Percentiles rank a stretch among this genome's conserved stretches.
These are phyloP conservation scores for Carex kokanica DNA, from an alignment of 176 grass and related monocot genomes.

Conservation along the genomic window DNA sequence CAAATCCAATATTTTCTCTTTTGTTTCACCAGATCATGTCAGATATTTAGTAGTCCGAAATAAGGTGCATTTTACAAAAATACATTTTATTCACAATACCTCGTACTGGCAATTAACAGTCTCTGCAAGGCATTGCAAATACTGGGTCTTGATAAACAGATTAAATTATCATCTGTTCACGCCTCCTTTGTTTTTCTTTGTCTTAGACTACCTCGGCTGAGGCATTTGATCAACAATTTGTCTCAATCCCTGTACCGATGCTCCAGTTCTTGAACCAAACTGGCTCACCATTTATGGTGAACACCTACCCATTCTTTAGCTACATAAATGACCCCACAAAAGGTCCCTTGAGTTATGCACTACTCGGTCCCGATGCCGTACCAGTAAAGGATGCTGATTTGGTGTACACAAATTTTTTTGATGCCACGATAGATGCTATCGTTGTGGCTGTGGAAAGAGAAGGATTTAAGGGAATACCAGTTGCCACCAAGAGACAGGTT, in stretches of 20 bases:
- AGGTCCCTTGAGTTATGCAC: constrained; percentile 45
- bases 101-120: constrained; percentile 59
- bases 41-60: constrained; percentile 57
- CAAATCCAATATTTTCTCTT: constrained; percentile 31
- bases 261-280: constrained; percentile 52
- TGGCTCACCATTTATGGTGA: constrained; percentile 61
- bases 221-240: constrained; percentile 37
- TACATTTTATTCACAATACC: constrained; percentile 48
- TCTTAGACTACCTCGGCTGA: constrained; percentile 53
- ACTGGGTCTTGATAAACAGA: constrained; percentile 33
- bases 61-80: constrained; percentile 57
- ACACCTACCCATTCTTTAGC: constrained; percentile 74
- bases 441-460: constrained; percentile 52
- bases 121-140: constrained; percentile 46
- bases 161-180: constrained; percentile 59
- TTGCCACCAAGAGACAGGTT: constrained; percentile 58
- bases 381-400: constrained; percentile 39
- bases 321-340: constrained; percentile 50
- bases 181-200: constrained; percentile 49
- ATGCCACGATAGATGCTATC: constrained; percentile 56
- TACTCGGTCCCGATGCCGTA: constrained; percentile 27
- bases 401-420: constrained; percentile 53
- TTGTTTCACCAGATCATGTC: constrained; percentile 32
- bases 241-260: constrained; percentile 54
- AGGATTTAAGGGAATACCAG: constrained; percentile 36